These are phyloP conservation scores for Beauveria medogensis DNA, from an alignment of 2,329 filamentous ascomycete genomes.

Conservation along the genomic window DNA sequence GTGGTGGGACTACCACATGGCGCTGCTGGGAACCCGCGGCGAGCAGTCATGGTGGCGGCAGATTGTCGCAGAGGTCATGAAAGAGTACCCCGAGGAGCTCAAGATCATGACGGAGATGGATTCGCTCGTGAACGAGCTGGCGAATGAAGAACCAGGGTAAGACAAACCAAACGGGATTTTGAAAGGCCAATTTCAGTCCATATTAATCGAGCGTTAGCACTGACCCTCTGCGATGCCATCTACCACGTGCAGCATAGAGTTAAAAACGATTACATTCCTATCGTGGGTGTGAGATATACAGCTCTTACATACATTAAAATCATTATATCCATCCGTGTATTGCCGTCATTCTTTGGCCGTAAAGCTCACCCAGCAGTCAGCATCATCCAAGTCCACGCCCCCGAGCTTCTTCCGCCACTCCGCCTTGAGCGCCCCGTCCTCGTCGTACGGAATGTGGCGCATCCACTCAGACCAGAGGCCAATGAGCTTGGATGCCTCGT, in stretches of 20 bases:
- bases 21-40: slow-evolving; percentile 13
- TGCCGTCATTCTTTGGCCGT: background rate
- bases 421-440: slow-evolving; percentile 17
- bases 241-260: background rate
- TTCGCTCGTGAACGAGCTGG: background rate
- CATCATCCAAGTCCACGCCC: slow-evolving; percentile 18
- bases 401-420: slow-evolving; percentile 18
- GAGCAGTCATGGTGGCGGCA: slow-evolving; percentile 13
- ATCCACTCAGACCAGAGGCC: slow-evolving; percentile 22
- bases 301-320: background rate
- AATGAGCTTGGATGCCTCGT: slow-evolving; percentile 14
- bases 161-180: background rate
- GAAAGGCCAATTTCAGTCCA: background rate
- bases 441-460: slow-evolving; percentile 20
- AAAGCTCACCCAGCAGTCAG: slow-evolving; percentile 20
- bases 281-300: no score
- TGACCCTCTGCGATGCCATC: background rate
- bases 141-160: background rate
- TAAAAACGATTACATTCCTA: no score
- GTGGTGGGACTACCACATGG: slow-evolving; percentile 18
- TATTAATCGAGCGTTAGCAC: background rate
- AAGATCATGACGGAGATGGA: background rate
- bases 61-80: slow-evolving; percentile 7
- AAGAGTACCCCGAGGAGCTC: slow-evolving; percentile 1
- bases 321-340: background rate